Evolutionary conservation across 805 yeast genomes (phyloP).

Genomic region (Candida bentonensis): DNA sequence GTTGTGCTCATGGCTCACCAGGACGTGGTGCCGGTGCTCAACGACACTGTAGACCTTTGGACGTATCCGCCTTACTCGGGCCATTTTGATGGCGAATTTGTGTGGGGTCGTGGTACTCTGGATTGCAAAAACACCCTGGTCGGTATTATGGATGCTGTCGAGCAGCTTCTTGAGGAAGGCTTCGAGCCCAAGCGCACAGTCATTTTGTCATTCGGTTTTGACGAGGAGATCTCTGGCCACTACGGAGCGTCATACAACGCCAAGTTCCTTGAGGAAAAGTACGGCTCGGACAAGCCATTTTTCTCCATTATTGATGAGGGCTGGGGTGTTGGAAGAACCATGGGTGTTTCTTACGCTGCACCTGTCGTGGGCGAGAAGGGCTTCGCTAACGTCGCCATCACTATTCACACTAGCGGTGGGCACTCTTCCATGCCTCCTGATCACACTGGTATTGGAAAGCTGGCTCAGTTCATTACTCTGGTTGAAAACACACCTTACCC

Average conservation of each 20-base stretch:
- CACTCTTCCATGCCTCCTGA: conserved; percentile 71
- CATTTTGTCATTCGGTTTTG: conserved; percentile 53
- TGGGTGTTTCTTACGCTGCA: conserved; percentile 37
- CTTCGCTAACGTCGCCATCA: conserved; percentile 33
- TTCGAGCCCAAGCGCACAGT: conserved; percentile 45
- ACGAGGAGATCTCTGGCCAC: conserved; percentile 55
- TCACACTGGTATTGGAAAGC: conserved; percentile 68
- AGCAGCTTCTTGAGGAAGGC: conserved; percentile 33
- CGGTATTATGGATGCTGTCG: conserved; percentile 51
- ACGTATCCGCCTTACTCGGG: conserved; percentile 50
- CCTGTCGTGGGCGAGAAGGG: conserved; percentile 56
- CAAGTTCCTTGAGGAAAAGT: conserved; percentile 32
- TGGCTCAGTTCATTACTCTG: conserved; percentile 41
- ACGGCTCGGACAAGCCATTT: conserved; percentile 42
- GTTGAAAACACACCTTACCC: conserved; percentile 47
- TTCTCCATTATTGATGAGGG: conserved; percentile 64
- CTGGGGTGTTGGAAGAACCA: conserved; percentile 25
- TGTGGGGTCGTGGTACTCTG: conserved; percentile 62
- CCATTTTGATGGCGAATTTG: conserved; percentile 42
- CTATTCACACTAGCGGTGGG: conserved; percentile 56
- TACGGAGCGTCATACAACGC: conserved; percentile 48
- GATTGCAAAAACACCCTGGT: conserved; percentile 57
- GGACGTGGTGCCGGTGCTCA: conserved; percentile 63
- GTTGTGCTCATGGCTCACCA: conserved; percentile 56
- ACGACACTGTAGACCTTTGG: conserved; percentile 41